Conservation (phyloP, 1,284 basidiomycete species). For the Tremellales sp. region DNA sequence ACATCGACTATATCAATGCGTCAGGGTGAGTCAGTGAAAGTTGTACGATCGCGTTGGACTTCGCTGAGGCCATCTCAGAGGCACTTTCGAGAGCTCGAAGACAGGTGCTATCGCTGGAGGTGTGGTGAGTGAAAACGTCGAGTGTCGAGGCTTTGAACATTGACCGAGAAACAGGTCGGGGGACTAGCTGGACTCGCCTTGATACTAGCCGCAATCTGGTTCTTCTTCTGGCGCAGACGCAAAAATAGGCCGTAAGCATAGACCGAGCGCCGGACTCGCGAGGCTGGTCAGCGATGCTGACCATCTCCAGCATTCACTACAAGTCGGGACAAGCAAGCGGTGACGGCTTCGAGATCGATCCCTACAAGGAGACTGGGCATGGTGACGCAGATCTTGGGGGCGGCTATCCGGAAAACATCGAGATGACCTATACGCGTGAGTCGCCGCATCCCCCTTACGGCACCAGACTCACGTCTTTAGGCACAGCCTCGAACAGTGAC, state of each 20-base stretch:
- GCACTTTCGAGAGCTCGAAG: background rate
- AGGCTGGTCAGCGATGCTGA: background rate
- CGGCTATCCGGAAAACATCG: too few species aligned
- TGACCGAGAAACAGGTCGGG: background rate
- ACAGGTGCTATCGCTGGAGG: slow-evolving; percentile 8
- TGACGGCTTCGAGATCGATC: background rate
- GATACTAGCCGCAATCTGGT: background rate
- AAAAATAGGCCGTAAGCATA: background rate
- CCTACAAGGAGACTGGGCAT: background rate
- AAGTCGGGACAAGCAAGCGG: background rate
- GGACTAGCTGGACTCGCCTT: background rate
- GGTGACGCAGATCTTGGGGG: too few species aligned
- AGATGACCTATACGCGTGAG: too few species aligned
- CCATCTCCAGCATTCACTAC: background rate
- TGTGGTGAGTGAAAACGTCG: slow-evolving; percentile 4
- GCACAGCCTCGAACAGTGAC: too few species aligned
- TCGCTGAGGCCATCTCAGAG: background rate
- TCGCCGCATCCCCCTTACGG: too few species aligned
- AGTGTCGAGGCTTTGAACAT: too few species aligned
- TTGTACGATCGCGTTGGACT: background rate
- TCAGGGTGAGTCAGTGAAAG: slow-evolving; percentile 1
- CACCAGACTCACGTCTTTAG: too few species aligned
- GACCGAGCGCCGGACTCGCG: background rate
- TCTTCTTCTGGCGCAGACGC: background rate
- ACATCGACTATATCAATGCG: slow-evolving; percentile 6